A percentile compares a stretch with the other conserved stretches of the same genome.
phyloP scores from a whole-genome alignment of 352 stramenopile species.

The Pythium coloratum region DNA sequence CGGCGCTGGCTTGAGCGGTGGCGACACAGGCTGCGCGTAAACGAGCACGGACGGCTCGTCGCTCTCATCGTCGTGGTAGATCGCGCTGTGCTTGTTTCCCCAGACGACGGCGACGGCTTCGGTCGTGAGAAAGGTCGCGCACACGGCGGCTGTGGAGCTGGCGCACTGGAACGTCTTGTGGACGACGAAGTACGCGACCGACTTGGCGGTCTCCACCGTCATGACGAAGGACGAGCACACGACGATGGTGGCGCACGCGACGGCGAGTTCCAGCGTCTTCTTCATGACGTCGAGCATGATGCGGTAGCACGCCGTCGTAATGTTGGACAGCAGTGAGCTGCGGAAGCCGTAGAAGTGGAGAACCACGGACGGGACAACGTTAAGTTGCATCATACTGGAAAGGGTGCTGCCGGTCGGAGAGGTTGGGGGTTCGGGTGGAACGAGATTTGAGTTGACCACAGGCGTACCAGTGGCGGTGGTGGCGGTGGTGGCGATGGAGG shows the following conservation, averaged over 20 bases:
- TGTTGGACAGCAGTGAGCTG: constrained; percentile 27
- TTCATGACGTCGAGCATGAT: constrained; percentile 30
- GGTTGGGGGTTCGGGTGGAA: neutral
- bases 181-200: neutral
- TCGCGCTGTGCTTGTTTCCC: constrained; percentile 12
- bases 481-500: too few species aligned
- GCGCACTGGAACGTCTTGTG: neutral
- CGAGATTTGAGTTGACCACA: neutral
- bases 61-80: constrained; percentile 29
- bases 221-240: constrained; percentile 34
- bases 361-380: constrained; percentile 49
- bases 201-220: constrained; percentile 17
- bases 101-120: constrained; percentile 17
- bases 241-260: constrained; percentile 29
- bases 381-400: constrained; percentile 23
- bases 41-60: neutral
- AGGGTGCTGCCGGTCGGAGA: constrained; percentile 1
- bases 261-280: constrained; percentile 27
- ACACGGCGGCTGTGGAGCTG: neutral
- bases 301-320: constrained; percentile 27
- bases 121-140: constrained; percentile 14
- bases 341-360: constrained; percentile 65
- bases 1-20: constrained; percentile 5
- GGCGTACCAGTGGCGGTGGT: neutral
- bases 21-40: constrained; percentile 24